A percentile compares a stretch with the other conserved stretches of the same genome.
phyloP scores from a whole-genome alignment of 352 stramenopile genomes.

The Phytophthora aleatoria region DNA sequence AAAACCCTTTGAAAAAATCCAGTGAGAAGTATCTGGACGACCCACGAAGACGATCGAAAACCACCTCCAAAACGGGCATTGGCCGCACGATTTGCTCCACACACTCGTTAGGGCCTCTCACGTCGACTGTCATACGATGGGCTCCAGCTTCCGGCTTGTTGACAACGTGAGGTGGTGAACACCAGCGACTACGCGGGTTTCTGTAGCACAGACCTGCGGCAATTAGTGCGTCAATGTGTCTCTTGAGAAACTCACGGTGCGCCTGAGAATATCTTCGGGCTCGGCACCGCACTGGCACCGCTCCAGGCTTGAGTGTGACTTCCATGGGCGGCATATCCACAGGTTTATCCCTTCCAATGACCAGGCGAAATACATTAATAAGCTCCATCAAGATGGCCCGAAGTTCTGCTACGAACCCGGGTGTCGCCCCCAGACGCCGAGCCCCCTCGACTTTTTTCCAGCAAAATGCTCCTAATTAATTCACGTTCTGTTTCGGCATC shows the following conservation, averaged over 20 bases:
- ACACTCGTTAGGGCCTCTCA: background rate
- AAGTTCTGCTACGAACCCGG: background rate
- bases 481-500: background rate
- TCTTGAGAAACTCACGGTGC: background rate
- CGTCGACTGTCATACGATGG: background rate
- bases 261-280: background rate
- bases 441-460: constrained; percentile 14
- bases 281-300: too few relatives aligned
- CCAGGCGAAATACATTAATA: background rate
- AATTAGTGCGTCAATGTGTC: background rate
- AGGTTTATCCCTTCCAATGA: background rate
- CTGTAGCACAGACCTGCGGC: too few relatives aligned
- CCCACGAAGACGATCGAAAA: background rate
- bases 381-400: background rate
- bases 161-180: background rate
- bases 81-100: background rate
- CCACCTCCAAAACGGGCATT: background rate
- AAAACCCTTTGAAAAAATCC: background rate
- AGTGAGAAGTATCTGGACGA: too few relatives aligned
- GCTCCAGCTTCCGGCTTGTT: background rate
- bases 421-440: background rate
- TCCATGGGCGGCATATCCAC: background rate
- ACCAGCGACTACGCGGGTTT: too few relatives aligned
- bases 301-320: background rate
- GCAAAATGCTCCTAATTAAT: constrained; percentile 5